These are phyloP conservation scores for Clarireedia homoeocarpa DNA, from an alignment of 2,329 filamentous ascomycete genomes.

Conservation along the genomic window DNA sequence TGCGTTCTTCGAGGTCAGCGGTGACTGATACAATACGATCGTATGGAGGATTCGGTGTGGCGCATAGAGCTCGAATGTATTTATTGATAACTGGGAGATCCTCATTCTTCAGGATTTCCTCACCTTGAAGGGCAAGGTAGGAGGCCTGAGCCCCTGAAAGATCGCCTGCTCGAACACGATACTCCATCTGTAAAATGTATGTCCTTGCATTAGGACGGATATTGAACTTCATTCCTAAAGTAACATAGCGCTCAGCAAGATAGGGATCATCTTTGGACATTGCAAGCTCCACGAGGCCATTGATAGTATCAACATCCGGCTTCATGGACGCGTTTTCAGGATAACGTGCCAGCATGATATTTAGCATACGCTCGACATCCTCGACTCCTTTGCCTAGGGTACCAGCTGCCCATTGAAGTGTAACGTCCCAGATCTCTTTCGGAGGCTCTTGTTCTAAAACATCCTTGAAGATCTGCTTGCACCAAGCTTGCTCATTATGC, in stretches of 20 bases:
- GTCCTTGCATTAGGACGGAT: slow-evolving; percentile 63
- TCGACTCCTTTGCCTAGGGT: slow-evolving; percentile 61
- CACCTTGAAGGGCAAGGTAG: slow-evolving; percentile 53
- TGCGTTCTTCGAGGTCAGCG: slow-evolving; percentile 62
- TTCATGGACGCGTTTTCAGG: slow-evolving; percentile 37
- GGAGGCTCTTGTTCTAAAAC: slow-evolving; percentile 33
- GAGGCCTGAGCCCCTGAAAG: slow-evolving; percentile 59
- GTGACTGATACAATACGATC: slow-evolving; percentile 66
- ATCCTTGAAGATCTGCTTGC: slow-evolving; percentile 47
- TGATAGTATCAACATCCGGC: slow-evolving; percentile 67
- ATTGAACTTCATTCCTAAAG: slow-evolving; percentile 55
- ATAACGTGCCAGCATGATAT: slow-evolving; percentile 50
- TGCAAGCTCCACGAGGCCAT: slow-evolving; percentile 65
- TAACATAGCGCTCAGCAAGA: slow-evolving; percentile 65
- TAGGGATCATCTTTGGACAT: slow-evolving; percentile 62
- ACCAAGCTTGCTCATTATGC: slow-evolving; percentile 54
- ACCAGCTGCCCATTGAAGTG: slow-evolving; percentile 69
- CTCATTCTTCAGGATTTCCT: slow-evolving; percentile 45
- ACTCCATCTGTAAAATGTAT: slow-evolving; percentile 65
- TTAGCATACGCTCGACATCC: slow-evolving; percentile 66
- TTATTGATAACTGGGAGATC: slow-evolving; percentile 60
- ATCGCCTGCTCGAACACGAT: slow-evolving; percentile 66
- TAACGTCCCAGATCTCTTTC: slow-evolving; percentile 60
- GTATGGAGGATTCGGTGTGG: slow-evolving; percentile 52
- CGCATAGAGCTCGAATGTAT: slow-evolving; percentile 63